Base-by-base conservation (phyloP, 495 filamentous ascomycete species). In the Letharia columbiana region DNA sequence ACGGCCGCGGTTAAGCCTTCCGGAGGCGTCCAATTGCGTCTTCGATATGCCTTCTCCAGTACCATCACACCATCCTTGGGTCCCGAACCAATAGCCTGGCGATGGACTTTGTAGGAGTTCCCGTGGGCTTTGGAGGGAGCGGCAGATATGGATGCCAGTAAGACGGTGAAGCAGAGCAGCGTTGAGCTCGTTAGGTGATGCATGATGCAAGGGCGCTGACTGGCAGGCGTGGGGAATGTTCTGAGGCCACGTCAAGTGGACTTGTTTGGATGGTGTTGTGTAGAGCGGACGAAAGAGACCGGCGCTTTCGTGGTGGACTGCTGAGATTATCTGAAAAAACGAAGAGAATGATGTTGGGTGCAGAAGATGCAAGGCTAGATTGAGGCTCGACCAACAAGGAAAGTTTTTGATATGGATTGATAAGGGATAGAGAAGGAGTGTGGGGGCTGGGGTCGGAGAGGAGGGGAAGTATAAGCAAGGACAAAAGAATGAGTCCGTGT, bases 41-140 rank as follows among this genome's bases (percentile, higher is more conserved):
- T 90, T 67, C 79, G 73, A 69, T 87, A 86, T 23, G 87, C 82
- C 72, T 82, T 89, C 37, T 82, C 72, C 33, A 91, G 73, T 57
- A 83, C 83, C 63, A 74, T 74, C 4, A 83, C 83, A 4, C 86
- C 85, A 73, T 86, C 78, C 20, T 37, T 56, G 13, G 52, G 50
- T 52, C 71, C 71, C 18, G 81, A 73, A 52, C 75, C 76, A 70
- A 78, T 75, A 42, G 75, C 77, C 65, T 86, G 88, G 63, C 83
- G 79, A 40, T 85, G 81, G 52, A 89, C 78, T 69, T 82, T 87
- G 79, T 86, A 89, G 63, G 79, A 82, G 61, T 74, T 71, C 70
- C 72, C 68, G 68, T 75, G 71, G 20, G 62, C 68, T 56, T 73
- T 73, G 39, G 73, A 68, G 3, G 78, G 78, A 28, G 73, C 74